These are phyloP conservation scores for Aspergillus thermomutatus DNA, from an alignment of 2,329 filamentous ascomycete species.

Conservation along the genomic window DNA sequence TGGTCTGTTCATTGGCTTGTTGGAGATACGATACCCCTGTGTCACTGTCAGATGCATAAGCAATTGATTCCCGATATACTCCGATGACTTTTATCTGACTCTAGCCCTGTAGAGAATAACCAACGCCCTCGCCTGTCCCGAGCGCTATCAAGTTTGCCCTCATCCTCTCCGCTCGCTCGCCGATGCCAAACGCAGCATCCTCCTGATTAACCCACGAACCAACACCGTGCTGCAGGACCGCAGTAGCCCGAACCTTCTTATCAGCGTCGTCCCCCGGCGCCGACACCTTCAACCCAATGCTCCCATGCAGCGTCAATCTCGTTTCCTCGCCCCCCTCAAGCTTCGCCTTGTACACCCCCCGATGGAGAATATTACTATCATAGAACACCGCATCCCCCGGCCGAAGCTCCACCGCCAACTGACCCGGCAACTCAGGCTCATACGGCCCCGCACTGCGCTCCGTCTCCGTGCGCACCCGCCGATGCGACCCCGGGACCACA, in stretches of 20 bases:
- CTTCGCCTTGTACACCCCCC: conserved; percentile 42
- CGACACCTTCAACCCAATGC: conserved; percentile 36
- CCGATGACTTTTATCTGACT: not conserved
- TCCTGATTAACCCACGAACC: conserved; percentile 43
- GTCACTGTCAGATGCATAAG: not conserved
- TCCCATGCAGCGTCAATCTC: conserved; percentile 43
- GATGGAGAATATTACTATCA: conserved; percentile 76
- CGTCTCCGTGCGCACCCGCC: conserved; percentile 62
- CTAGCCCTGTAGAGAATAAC: conserved; percentile 43
- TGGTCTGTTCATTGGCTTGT: conserved; percentile 1
- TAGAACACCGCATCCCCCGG: conserved; percentile 84
- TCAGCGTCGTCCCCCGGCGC: conserved; percentile 19
- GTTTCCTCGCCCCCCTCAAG: conserved; percentile 34
- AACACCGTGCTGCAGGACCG: conserved; percentile 46
- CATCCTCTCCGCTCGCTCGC: conserved; percentile 42
- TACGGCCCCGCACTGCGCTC: conserved; percentile 69
- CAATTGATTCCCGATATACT: not conserved
- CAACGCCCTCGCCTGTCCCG: conserved; percentile 44
- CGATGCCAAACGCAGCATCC: conserved; percentile 39
- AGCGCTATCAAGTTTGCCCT: conserved; percentile 43
- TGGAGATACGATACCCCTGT: not conserved
- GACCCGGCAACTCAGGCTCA: conserved; percentile 58
- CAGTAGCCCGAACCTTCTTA: conserved; percentile 40
- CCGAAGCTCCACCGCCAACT: conserved; percentile 63
- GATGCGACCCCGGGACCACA: conserved; percentile 74